Evolutionary conservation across 2,329 filamentous ascomycete genomes (phyloP), one percentile per base, ranked within the genome.

Genomic region (Colletotrichum somersetense): DNA sequence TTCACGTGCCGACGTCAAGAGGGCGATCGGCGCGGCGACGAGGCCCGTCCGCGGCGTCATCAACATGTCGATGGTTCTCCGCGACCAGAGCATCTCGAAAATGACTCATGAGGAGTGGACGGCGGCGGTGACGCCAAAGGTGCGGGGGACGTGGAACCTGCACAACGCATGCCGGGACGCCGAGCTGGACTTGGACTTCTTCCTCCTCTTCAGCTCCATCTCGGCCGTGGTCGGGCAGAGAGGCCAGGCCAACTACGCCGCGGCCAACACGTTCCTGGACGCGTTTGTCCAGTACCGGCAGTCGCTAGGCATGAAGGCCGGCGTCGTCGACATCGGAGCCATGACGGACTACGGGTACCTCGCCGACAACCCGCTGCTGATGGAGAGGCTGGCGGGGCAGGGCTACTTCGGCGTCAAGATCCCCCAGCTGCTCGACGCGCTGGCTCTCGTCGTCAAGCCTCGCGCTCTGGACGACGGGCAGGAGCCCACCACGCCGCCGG

Each of bases 201-300:
- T 82, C 67, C 62, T 74, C 14, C 57, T 77, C n/a, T 73, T 76
- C 56, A 76, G 75, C 20, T 82, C 80, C 33, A 73, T 78, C 18
- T 75, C 73, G 0, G 77, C 74, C 23, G 74, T 81, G 16, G 68
- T 81, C 5, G 83, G 81, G 14, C 77, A 80, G 38, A 67, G 75
- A 2, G 79, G 77, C 0, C 84, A 85, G 67, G 78, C 79, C 62
- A 85, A 82, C 72, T 83, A 86, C 70, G 76, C 79, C 5, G 80
- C 80, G 0, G 82, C 79, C 23, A 85, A 83, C 74, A 78, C 80
- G 5, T 86, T 81, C 75, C 74, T 84, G 48, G 81, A 85, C 40
- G 75, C 79, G 5, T 80, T 85, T 23, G 80, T 78, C 3, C 78
- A 80, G 20, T 82, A 81, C 61, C 80, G 84, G 12, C 72, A 76